phyloP scores from a whole-genome alignment of 768 basidiomycete species.

The Dioszegia aurantiaca region DNA sequence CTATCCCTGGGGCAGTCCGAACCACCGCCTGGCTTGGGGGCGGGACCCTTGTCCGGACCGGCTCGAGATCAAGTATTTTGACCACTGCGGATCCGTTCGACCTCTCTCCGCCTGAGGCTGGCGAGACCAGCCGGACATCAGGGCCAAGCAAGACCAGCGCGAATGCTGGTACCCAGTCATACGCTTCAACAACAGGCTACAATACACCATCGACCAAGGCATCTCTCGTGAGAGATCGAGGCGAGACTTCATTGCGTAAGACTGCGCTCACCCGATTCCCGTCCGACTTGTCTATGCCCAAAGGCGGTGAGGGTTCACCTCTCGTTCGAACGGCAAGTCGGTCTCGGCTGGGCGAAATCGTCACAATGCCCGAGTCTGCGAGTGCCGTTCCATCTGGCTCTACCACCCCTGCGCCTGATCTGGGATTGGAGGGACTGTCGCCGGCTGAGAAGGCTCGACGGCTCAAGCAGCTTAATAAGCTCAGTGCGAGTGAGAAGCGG shows the following conservation, averaged over 20 bases:
- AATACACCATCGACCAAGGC: conserved; percentile 4
- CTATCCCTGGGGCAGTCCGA: background rate
- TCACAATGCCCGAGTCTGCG: too few relatives aligned
- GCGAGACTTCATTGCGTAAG: conserved; percentile 2
- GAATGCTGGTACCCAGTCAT: background rate
- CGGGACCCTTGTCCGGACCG: conserved; percentile 5
- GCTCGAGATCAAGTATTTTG: background rate
- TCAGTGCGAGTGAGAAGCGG: conserved; percentile 29
- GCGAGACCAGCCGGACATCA: background rate
- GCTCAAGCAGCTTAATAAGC: conserved; percentile 27
- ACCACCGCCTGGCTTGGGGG: conserved; percentile 13
- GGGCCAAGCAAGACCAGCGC: background rate
- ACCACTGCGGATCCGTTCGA: conserved; percentile 13
- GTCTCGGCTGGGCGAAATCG: background rate
- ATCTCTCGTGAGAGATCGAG: conserved; percentile 6
- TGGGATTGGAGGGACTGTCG: conserved; percentile 19
- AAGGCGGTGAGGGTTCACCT: background rate
- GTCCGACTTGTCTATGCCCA: background rate
- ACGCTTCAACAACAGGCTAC: background rate
- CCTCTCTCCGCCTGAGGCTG: conserved; percentile 9
- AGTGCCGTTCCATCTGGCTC: too few relatives aligned
- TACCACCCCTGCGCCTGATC: background rate
- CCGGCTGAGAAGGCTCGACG: conserved; percentile 30
- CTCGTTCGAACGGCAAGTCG: background rate
- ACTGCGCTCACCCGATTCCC: conserved; percentile 9